Percentiles rank a stretch among this genome's conserved stretches.
These are phyloP conservation scores for Petrea volubilis DNA, from an alignment of 257 asterid genomes.

Conservation along the genomic window DNA sequence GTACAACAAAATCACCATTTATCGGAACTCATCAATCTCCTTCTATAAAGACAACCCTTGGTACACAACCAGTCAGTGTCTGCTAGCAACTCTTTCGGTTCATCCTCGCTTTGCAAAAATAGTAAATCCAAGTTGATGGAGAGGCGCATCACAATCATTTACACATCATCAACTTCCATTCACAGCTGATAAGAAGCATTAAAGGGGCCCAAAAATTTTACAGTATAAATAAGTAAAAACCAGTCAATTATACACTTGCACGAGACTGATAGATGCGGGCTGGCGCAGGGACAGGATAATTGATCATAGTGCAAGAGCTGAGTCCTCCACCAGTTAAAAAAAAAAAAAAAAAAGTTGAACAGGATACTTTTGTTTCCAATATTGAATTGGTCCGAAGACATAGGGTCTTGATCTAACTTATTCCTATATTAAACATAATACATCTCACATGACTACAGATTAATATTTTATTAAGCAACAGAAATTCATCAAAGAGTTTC, in stretches of 20 bases:
- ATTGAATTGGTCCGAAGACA: neutral
- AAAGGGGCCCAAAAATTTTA: neutral
- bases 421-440: neutral
- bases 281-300: neutral
- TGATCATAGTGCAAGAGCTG: neutral
- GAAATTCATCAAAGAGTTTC: neutral
- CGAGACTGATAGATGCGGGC: neutral
- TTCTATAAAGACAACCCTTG: neutral
- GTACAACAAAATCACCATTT: neutral
- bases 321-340: neutral
- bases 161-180: neutral
- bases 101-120: neutral
- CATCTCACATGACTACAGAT: neutral
- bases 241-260: neutral
- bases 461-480: neutral
- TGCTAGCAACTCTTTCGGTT: neutral
- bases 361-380: neutral
- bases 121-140: neutral
- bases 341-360: too few species aligned
- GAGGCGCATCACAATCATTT: neutral
- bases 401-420: neutral
- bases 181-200: neutral
- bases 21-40: neutral
- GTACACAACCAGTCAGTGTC: neutral
- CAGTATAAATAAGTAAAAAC: neutral